phyloP scores from a whole-genome alignment of 768 basidiomycete genomes.

The Tricholoma sp. region DNA sequence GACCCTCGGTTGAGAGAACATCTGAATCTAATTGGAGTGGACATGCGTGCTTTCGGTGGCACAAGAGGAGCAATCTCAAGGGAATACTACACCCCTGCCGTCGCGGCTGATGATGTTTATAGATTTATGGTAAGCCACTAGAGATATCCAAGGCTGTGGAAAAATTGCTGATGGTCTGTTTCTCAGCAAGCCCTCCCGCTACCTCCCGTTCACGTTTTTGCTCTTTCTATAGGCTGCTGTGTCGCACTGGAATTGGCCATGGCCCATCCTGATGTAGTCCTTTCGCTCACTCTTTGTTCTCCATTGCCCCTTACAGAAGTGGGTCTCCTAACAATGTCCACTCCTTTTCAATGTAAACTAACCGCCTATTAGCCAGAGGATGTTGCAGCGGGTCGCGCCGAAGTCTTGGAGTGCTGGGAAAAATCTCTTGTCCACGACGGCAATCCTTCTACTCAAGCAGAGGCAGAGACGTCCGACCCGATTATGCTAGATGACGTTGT shows the following conservation, averaged over 20 bases:
- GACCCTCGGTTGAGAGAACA: slow-evolving; percentile 27
- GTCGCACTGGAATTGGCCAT: slow-evolving; percentile 29
- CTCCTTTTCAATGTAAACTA: background rate
- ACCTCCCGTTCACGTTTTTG: slow-evolving; percentile 31
- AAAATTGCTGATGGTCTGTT: background rate
- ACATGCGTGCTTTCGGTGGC: slow-evolving; percentile 29
- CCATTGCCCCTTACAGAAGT: slow-evolving; percentile 30
- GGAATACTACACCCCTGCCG: slow-evolving; percentile 20
- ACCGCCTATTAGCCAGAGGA: slow-evolving; percentile 19
- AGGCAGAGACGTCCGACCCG: slow-evolving; percentile 8
- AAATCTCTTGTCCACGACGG: slow-evolving; percentile 11
- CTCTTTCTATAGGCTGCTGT: slow-evolving; percentile 27
- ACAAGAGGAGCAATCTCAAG: slow-evolving; percentile 24
- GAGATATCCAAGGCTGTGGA: background rate
- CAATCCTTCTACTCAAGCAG: background rate
- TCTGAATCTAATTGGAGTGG: slow-evolving; percentile 32
- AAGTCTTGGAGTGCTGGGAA: slow-evolving; percentile 22
- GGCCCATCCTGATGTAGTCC: slow-evolving; percentile 23
- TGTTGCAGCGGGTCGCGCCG: slow-evolving; percentile 20
- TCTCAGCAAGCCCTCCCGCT: slow-evolving; percentile 25
- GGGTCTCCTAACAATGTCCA: slow-evolving; percentile 1
- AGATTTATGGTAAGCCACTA: slow-evolving; percentile 26
- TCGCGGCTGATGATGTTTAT: slow-evolving; percentile 26
- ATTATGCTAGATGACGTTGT: slow-evolving; percentile 16
- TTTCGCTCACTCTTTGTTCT: slow-evolving; percentile 32